A percentile compares a stretch with the other conserved stretches of the same genome.
Conservation (phyloP, 225 moss, liverwort and hornwort genomes). For the Sphagnum tenellum region DNA sequence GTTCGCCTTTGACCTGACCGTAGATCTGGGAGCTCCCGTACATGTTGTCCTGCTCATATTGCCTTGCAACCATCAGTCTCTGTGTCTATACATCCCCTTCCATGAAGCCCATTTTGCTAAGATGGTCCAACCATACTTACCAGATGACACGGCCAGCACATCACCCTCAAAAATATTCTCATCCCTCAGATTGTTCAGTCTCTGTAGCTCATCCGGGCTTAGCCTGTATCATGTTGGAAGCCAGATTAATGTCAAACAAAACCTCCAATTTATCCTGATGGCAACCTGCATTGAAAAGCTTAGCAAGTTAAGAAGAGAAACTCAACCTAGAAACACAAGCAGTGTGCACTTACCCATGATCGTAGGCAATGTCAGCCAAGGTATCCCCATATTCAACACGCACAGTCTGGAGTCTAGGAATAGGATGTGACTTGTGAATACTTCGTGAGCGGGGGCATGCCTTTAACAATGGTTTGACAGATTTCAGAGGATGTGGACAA, state of each 20-base stretch:
- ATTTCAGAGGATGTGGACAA: slow-evolving; percentile 36
- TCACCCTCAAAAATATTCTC: slow-evolving; percentile 81
- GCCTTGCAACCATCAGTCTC: too few relatives aligned
- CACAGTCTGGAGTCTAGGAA: slow-evolving; percentile 46
- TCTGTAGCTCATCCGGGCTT: slow-evolving; percentile 55
- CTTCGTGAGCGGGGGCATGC: slow-evolving; percentile 41
- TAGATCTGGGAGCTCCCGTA: slow-evolving; percentile 39
- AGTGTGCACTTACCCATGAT: slow-evolving; percentile 46
- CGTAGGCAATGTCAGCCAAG: slow-evolving; percentile 61
- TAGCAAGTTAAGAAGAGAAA: too few relatives aligned
- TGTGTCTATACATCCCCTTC: too few relatives aligned
- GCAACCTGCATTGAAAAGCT: too few relatives aligned
- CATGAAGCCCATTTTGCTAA: too few relatives aligned
- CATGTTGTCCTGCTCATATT: slow-evolving; percentile 27
- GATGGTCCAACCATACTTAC: slow-evolving; percentile 15
- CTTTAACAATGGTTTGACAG: slow-evolving; percentile 41
- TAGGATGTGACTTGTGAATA: slow-evolving; percentile 24
- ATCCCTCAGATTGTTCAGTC: slow-evolving; percentile 71
- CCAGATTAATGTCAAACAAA: too few relatives aligned
- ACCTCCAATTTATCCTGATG: too few relatives aligned
- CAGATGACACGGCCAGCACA: slow-evolving; percentile 75
- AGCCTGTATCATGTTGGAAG: slow-evolving; percentile 23
- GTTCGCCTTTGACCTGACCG: slow-evolving; percentile 67
- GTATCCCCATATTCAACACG: slow-evolving; percentile 77
- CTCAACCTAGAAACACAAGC: too few relatives aligned